Evolutionary conservation across 2,329 filamentous ascomycete genomes (phyloP).

Genomic region (Microthyrium microscopicum): DNA sequence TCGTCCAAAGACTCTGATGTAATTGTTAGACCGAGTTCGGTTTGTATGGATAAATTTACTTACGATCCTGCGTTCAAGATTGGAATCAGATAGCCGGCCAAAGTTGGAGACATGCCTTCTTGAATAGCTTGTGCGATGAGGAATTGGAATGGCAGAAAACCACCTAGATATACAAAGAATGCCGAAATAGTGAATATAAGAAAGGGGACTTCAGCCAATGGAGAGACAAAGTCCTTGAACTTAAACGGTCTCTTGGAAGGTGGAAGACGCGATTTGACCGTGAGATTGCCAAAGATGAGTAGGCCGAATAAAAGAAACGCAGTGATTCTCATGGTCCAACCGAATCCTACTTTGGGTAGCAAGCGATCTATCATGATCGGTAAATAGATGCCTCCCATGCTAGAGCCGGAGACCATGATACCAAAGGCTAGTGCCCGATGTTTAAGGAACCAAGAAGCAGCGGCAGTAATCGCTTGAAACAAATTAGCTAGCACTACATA

Average conservation of each 20-base stretch:
- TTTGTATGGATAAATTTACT: background rate
- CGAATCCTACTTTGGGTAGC: slow-evolving; percentile 35
- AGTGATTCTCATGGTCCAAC: slow-evolving; percentile 40
- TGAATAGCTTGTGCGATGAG: slow-evolving; percentile 26
- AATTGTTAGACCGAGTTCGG: background rate
- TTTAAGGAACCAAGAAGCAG: slow-evolving; percentile 33
- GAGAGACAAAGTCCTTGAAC: slow-evolving; percentile 15
- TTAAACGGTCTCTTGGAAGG: slow-evolving; percentile 18
- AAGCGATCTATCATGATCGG: slow-evolving; percentile 44
- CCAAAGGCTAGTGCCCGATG: slow-evolving; percentile 32
- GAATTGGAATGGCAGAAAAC: slow-evolving; percentile 41
- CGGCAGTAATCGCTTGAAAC: slow-evolving; percentile 22
- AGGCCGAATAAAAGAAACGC: slow-evolving; percentile 45
- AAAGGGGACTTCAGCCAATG: slow-evolving; percentile 19
- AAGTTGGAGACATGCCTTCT: slow-evolving; percentile 29
- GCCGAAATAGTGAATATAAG: slow-evolving; percentile 20
- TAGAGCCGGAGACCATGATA: slow-evolving; percentile 32
- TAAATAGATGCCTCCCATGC: slow-evolving; percentile 39
- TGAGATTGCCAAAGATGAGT: slow-evolving; percentile 29
- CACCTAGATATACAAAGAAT: slow-evolving; percentile 41
- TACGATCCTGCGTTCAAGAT: slow-evolving; percentile 30
- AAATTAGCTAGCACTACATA: too few species aligned
- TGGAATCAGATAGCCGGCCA: slow-evolving; percentile 37
- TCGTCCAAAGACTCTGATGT: slow-evolving; percentile 32
- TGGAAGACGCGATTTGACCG: slow-evolving; percentile 31